Base-by-base conservation (phyloP, 768 basidiomycete genomes). In the Tulasnella sp. region DNA sequence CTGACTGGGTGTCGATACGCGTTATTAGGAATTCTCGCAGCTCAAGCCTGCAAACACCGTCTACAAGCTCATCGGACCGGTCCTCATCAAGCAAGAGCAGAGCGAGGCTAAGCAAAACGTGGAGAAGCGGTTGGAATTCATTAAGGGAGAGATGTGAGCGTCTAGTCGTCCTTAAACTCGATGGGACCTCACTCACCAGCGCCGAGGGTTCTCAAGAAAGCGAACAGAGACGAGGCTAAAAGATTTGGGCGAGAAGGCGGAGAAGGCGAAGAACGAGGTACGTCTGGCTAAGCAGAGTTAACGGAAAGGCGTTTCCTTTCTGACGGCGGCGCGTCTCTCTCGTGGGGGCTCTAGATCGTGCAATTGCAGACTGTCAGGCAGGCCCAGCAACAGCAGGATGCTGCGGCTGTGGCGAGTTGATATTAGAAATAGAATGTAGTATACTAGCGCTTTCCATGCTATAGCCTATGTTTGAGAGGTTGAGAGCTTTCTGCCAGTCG, bases 1-100 rank as follows among this genome's bases (percentile, higher is more conserved):
- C 7, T 6, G 3, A 29, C 18, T 1, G 35, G 3, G 11, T 20
- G 7, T 39, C 75, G n/a, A 61, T 26, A 0, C 70, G 16, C 32
- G 13, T 9, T 9, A 32, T 57, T 83, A 98, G 96, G 97, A 98
- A 85, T 95, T 99, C 82, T 85, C 87, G 23, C 86, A 87, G 39
- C 84, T 98, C 77, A 91, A 91, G 61, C 85, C 90, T 5, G 88
- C 90, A 79, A 97, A 96, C 82, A 88, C 87, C 20, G 89, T 99
- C 9, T 99, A 91, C 87, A 99, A 98, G 86, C 89, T 93, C 40
- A 88, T 97, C 51, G 97, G 97, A 0, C 94, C 95, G 0, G 92
- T 96, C 7, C 88, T 98, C 37, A 91, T 98, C 11, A 89, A 92
- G 81, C 96, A 98, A 84, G 96, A 98, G 81, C 91, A 92, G 82